These are phyloP conservation scores for Piper betle DNA, from an alignment of 164 flowering plant species.

Conservation along the genomic window DNA sequence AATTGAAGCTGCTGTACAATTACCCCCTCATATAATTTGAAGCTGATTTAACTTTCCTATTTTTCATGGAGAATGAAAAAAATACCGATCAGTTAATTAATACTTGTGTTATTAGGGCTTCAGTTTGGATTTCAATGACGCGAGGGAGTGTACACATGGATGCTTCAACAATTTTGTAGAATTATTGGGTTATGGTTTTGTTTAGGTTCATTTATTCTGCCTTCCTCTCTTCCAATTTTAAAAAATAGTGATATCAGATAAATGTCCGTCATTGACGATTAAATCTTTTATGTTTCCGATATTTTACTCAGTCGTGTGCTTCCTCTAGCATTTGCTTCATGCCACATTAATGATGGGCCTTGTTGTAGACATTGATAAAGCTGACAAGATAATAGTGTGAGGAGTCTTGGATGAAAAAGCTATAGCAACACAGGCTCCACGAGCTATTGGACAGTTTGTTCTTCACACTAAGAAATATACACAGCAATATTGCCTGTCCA, in stretches of 20 bases:
- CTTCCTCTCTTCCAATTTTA: neutral
- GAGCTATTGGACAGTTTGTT: conserved; percentile 88
- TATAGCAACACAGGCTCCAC: conserved; percentile 98
- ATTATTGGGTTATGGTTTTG: conserved; percentile 72
- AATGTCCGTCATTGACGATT: neutral
- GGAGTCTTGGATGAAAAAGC: conserved; percentile 99
- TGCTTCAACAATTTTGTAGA: conserved; percentile 95
- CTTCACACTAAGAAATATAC: conserved; percentile 71
- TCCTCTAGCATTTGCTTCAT: conserved; percentile 79
- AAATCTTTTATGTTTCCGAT: conserved; percentile 25
- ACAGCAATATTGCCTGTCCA: conserved; percentile 60
- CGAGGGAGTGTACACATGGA: conserved; percentile 92
- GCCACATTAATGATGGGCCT: conserved; percentile 42
- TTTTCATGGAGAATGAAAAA: neutral
- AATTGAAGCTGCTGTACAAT: conserved; percentile 77
- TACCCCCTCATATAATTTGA: neutral
- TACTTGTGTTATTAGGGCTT: conserved; percentile 52
- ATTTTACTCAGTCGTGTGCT: conserved; percentile 88
- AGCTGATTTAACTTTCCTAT: neutral
- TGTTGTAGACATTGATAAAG: neutral
- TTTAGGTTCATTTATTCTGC: conserved; percentile 32
- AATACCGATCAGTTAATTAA: no score
- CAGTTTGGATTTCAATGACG: conserved; percentile 83
- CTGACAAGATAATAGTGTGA: conserved; percentile 50
- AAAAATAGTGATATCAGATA: neutral